A percentile compares a stretch with the other conserved stretches of the same genome.
phyloP scores from a whole-genome alignment of 2,329 filamentous ascomycete genomes.

The Albophoma yamanashiensis region DNA sequence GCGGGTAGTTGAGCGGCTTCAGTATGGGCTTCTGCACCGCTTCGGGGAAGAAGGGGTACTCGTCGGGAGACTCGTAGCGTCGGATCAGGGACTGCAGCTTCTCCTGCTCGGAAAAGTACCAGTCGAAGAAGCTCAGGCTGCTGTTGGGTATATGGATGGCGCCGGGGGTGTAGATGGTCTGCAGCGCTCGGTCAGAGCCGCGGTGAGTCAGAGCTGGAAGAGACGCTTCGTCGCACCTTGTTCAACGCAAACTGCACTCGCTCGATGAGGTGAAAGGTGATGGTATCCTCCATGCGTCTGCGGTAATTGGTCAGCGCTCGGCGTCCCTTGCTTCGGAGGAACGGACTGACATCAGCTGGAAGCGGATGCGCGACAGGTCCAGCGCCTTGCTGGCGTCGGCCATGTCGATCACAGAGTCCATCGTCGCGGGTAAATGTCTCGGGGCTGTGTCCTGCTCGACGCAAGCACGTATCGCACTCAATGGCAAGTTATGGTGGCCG shows the following conservation, averaged over 20 bases:
- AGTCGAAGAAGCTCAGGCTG: conserved; percentile 79
- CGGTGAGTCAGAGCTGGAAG: not conserved
- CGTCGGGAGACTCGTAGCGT: conserved; percentile 91
- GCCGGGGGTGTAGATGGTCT: conserved; percentile 72
- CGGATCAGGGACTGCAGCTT: conserved; percentile 84
- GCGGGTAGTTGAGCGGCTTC: conserved; percentile 78
- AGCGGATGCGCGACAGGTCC: conserved; percentile 84
- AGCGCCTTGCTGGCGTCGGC: conserved; percentile 76
- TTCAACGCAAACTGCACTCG: conserved; percentile 96
- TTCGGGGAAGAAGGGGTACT: conserved; percentile 92
- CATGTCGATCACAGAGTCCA: conserved; percentile 88
- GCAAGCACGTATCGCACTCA: not conserved
- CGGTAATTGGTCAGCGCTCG: not conserved
- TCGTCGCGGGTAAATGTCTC: conserved; percentile 26
- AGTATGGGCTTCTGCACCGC: conserved; percentile 72
- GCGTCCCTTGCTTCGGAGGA: conserved; percentile 1
- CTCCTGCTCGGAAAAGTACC: conserved; percentile 85
- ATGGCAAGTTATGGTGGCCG: not conserved
- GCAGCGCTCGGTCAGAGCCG: not conserved
- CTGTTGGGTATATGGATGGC: conserved; percentile 68
- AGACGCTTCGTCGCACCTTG: conserved; percentile 20
- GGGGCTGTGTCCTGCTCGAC: not conserved
- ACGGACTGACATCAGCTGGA: conserved; percentile 69
- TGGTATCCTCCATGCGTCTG: conserved; percentile 94
- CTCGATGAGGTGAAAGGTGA: conserved; percentile 94